These are phyloP conservation scores for Penicillium sumatraense DNA, from an alignment of 2,329 filamentous ascomycete species.

Conservation along the genomic window DNA sequence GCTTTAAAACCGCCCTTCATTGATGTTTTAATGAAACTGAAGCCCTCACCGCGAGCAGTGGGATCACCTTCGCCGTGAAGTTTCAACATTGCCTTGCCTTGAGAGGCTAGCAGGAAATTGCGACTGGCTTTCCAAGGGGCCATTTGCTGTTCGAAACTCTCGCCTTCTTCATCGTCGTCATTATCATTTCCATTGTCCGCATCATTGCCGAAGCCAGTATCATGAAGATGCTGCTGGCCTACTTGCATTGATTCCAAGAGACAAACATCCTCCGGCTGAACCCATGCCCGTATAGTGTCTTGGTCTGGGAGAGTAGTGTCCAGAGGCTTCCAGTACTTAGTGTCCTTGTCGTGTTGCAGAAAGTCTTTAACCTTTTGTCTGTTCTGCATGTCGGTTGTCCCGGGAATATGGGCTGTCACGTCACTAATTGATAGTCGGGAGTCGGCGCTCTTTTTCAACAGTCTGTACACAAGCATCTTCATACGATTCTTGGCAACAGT, in stretches of 20 bases:
- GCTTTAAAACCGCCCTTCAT: constrained; percentile 99
- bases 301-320: constrained; percentile 77
- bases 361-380: constrained; percentile 97
- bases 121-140: constrained; percentile 97
- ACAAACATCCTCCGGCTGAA: constrained; percentile 94
- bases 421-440: constrained; percentile 75
- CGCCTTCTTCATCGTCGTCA: constrained; percentile 68
- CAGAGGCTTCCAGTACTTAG: constrained; percentile 83
- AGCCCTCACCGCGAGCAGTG: constrained; percentile 88
- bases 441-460: constrained; percentile 76
- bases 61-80: constrained; percentile 94
- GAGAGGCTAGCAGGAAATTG: constrained; percentile 91
- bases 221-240: constrained; percentile 85
- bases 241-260: constrained; percentile 96
- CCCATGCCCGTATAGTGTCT: constrained; percentile 79
- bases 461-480: constrained; percentile 92
- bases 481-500: constrained; percentile 96
- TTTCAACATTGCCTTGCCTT: constrained; percentile 95
- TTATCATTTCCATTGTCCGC: constrained; percentile 69
- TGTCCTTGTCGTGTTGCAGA: constrained; percentile 84
- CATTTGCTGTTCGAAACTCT: constrained; percentile 83
- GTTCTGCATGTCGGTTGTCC: constrained; percentile 93
- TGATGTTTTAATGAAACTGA: constrained; percentile 95
- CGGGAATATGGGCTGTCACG: constrained; percentile 89
- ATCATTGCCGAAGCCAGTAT: constrained; percentile 79